phyloP scores from a whole-genome alignment of 495 filamentous ascomycete species.

The Opeltia flavorubescens region DNA sequence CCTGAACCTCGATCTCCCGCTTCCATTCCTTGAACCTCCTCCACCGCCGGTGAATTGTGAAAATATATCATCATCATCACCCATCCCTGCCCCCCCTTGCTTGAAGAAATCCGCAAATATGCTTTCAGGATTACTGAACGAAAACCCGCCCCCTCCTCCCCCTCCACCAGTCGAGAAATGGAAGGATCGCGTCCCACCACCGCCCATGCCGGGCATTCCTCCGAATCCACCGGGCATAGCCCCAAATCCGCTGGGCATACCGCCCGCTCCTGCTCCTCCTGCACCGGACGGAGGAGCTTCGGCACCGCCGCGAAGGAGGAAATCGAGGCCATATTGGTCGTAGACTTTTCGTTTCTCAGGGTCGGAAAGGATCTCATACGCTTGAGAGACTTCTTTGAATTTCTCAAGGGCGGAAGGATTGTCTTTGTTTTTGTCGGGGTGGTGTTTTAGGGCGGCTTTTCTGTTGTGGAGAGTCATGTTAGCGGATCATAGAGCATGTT shows the following conservation, averaged over 20 bases:
- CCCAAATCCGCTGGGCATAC: constrained; percentile 42
- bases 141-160: constrained; percentile 48
- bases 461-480: constrained; percentile 34
- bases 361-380: constrained; percentile 94
- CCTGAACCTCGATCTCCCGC: constrained; percentile 16
- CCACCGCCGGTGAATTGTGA: constrained; percentile 29
- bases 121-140: constrained; percentile 66
- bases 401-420: constrained; percentile 71
- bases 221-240: constrained; percentile 44
- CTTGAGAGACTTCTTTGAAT: constrained; percentile 92
- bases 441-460: constrained; percentile 80
- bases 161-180: constrained; percentile 51
- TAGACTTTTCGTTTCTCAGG: constrained; percentile 95
- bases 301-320: constrained; percentile 70
- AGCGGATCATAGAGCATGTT: too few relatives aligned
- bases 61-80: constrained; percentile 42
- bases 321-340: constrained; percentile 89
- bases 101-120: constrained; percentile 75
- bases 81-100: constrained; percentile 33
- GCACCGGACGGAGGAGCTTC: constrained; percentile 47
- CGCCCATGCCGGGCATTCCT: constrained; percentile 32
- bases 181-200: constrained; percentile 44
- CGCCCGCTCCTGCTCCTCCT: constrained; percentile 31
- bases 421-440: constrained; percentile 96
- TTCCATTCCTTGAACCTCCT: constrained; percentile 25